Conservation (phyloP, 164 flowering plant genomes). For the Kalanchoe fedtschenkoi region DNA sequence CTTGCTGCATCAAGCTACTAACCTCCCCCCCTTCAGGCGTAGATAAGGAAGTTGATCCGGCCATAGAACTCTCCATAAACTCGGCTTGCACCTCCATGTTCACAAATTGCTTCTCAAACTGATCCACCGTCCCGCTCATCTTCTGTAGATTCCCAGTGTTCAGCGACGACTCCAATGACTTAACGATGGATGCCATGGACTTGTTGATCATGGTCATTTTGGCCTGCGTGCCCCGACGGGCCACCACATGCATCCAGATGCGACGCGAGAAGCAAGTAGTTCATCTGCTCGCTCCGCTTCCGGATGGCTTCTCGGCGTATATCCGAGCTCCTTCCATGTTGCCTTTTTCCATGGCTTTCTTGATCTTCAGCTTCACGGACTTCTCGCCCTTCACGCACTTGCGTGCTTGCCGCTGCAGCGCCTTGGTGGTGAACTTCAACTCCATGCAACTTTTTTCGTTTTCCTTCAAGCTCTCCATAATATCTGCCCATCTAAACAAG, state of each 20-base stretch:
- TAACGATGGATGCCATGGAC: slow-evolving; percentile 51
- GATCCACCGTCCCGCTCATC: too few relatives aligned
- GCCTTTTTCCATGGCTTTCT: too few relatives aligned
- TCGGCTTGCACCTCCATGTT: slow-evolving; percentile 76
- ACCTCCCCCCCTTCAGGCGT: slow-evolving; percentile 69
- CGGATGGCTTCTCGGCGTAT: slow-evolving; percentile 73
- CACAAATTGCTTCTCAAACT: too few relatives aligned
- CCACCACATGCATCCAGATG: slow-evolving; percentile 67
- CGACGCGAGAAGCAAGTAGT: slow-evolving; percentile 54
- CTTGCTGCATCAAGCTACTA: slow-evolving; percentile 65
- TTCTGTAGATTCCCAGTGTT: slow-evolving; percentile 56
- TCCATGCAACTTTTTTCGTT: slow-evolving; percentile 64
- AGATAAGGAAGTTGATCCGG: slow-evolving; percentile 57
- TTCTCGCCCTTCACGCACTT: slow-evolving; percentile 74
- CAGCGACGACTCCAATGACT: slow-evolving; percentile 46
- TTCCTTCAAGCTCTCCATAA: slow-evolving; percentile 64
- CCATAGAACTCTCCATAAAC: slow-evolving; percentile 72
- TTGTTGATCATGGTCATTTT: slow-evolving; percentile 49
- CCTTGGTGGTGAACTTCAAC: slow-evolving; percentile 60
- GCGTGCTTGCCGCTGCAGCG: too few relatives aligned
- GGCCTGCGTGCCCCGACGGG: slow-evolving; percentile 57
- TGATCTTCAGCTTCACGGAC: too few relatives aligned
- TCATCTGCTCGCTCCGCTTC: slow-evolving; percentile 67
- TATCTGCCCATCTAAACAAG: too few relatives aligned
- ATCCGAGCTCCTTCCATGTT: slow-evolving; percentile 66